Evolutionary conservation across 163 green algal species (phyloP), one percentile per base, ranked within the genome.

Genomic region (Smithsoniella earleae): DNA sequence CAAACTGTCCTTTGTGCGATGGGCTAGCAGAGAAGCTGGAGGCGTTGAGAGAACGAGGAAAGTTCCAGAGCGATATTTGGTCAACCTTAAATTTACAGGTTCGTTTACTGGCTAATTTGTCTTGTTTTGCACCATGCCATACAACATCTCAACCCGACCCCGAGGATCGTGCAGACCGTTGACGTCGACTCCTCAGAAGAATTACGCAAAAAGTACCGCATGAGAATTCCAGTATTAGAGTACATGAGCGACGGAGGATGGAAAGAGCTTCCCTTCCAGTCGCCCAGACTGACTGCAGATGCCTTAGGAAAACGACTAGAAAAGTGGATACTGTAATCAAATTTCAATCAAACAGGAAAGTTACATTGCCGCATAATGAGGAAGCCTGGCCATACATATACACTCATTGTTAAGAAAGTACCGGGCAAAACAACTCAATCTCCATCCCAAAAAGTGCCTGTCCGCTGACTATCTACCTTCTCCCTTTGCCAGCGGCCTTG

Each of bases 61-160:
- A 69, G 27, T 69, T 69, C 16, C 58, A 69, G 25, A 5, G 22
- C 10, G 58, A 69, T 69, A 43, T 69, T 31, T 69, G 58, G 58
- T 25, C 58, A 13, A 33, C 6, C n/a, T 28, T 65, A 22, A 8
- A 33, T 54, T 27, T 54, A 54, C 16, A 54, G 43, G 49, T 64
- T 10, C 6, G 13, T n/a, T n/a, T n/a, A n/a, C n/a, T n/a, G n/a
- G n/a, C n/a, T n/a, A n/a, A n/a, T n/a, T n/a, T n/a, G n/a, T n/a
- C n/a, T n/a, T n/a, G n/a, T n/a, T n/a, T n/a, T n/a, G n/a, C n/a
- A n/a, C n/a, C n/a, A n/a, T n/a, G n/a, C n/a, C n/a, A n/a, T n/a
- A n/a, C n/a, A n/a, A n/a, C n/a, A n/a, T n/a, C n/a, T n/a, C n/a
- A n/a, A n/a, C n/a, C n/a, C n/a, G n/a, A n/a, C n/a, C n/a, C n/a